Base-by-base conservation (phyloP, 2,329 filamentous ascomycete genomes). In the Orbilia brochopaga region DNA sequence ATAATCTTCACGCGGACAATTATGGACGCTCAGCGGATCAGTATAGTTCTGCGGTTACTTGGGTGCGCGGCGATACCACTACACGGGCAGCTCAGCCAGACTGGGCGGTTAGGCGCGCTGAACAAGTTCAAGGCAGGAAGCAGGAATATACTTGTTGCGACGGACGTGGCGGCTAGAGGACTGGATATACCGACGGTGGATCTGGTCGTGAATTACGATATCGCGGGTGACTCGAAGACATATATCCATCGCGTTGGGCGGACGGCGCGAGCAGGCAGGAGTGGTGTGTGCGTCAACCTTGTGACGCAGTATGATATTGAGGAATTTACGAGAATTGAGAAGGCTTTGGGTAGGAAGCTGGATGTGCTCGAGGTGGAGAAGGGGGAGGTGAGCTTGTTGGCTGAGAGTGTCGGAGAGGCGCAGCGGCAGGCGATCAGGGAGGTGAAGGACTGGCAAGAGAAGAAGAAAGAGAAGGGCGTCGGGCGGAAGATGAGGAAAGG, bases 191-290 rank as follows among this genome's bases (percentile, higher is more conserved):
- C 92, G 11, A 89, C 87, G n/a, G 92, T 97, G 11, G 91, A 96
- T 75, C 81, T 93, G 0, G 90, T 97, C 1, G 79, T 96, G 75
- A 96, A 96, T 80, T 90, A 88, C 75, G 92, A 96, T 77, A 81
- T 96, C 1, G 91, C 92, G 0, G 85, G 87, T 27, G 91, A 95
- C 79, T 90, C 86, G 76, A 95, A 96, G 80, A 96, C 92, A 0
- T 99, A 99, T 79, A 95, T 99, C 75, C 94, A 99, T 81, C 88
- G 94, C 10, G 93, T 97, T 57, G 94, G 94, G 79, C 89, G 94
- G 80, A 99, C 94, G 11, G 94, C 94, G 2, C 88, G 94, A 85
- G 94, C 94, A 0, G 94, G 94, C 0, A 92, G 92, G 79, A 88
- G 88, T 1, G 92, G 92, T 55, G 85, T 90, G 48, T 91, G 92